Evolutionary conservation across 768 basidiomycete genomes (phyloP).

Genomic region (Podaxis rugospora): DNA sequence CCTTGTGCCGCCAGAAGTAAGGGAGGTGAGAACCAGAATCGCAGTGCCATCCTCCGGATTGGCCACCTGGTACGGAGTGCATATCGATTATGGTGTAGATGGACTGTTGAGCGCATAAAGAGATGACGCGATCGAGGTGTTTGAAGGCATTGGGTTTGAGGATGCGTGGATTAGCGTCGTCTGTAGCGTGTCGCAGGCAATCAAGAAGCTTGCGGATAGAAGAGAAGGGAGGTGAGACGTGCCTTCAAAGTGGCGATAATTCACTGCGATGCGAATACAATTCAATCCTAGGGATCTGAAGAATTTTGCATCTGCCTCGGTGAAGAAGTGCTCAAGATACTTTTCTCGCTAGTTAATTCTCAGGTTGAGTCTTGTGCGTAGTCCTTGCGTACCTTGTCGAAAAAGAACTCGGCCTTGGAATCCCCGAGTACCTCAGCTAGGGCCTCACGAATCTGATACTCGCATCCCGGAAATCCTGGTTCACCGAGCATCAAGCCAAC

Average conservation of each 20-base stretch:
- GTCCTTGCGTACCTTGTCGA: conserved; percentile 58
- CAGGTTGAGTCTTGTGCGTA: neutral
- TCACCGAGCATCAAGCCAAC: neutral
- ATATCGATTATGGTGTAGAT: conserved; percentile 82
- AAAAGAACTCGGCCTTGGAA: conserved; percentile 73
- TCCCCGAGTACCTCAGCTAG: conserved; percentile 62
- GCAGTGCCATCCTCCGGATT: conserved; percentile 80
- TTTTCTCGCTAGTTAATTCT: conserved; percentile 19
- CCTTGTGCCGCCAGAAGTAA: conserved; percentile 76
- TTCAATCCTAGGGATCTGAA: conserved; percentile 79
- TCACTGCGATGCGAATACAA: conserved; percentile 72
- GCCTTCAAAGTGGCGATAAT: conserved; percentile 73
- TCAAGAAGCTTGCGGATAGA: neutral
- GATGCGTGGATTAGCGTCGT: conserved; percentile 77
- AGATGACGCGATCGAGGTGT: conserved; percentile 79
- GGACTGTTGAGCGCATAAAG: conserved; percentile 64
- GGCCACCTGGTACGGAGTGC: conserved; percentile 72
- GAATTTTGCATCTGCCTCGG: conserved; percentile 68
- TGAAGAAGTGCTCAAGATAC: conserved; percentile 85
- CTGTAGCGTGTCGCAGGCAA: conserved; percentile 14
- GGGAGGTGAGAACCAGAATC: conserved; percentile 65
- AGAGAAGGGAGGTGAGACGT: neutral
- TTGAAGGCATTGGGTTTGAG: conserved; percentile 73
- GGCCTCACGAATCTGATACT: conserved; percentile 71
- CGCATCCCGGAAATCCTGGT: conserved; percentile 74